These are phyloP conservation scores for Candida verbasci DNA, from an alignment of 805 yeast species.

Conservation along the genomic window DNA sequence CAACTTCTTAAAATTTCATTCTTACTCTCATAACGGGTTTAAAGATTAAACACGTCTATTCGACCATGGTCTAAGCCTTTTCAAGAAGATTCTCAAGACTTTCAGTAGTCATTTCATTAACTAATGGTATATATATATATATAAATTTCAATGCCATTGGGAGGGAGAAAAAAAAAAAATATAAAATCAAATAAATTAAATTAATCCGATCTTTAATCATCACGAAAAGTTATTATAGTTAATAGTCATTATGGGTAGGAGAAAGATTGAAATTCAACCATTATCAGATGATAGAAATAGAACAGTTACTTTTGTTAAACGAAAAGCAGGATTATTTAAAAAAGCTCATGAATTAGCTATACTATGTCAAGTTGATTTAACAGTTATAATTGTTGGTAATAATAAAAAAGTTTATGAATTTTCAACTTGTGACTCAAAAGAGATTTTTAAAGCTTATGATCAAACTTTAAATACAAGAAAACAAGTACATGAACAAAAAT, in stretches of 20 bases:
- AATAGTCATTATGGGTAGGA: conserved; percentile 99
- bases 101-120: too few relatives aligned
- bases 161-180: conserved; percentile 1
- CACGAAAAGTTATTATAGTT: too few relatives aligned
- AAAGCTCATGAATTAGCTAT: conserved; percentile 85
- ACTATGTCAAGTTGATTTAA: conserved; percentile 87
- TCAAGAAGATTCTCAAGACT: too few relatives aligned
- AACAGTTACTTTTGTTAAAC: conserved; percentile 82
- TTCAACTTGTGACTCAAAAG: conserved; percentile 60
- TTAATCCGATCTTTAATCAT: not conserved
- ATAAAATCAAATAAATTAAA: not conserved
- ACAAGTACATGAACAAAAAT: conserved; percentile 53
- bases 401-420: conserved; percentile 83
- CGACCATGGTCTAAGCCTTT: too few relatives aligned
- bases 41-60: too few relatives aligned
- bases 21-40: too few relatives aligned
- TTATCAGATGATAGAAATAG: conserved; percentile 84
- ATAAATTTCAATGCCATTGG: too few relatives aligned
- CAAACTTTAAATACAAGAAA: conserved; percentile 11
- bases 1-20: too few relatives aligned
- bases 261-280: conserved; percentile 92
- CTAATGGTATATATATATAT: too few relatives aligned
- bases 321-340: conserved; percentile 91
- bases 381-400: conserved; percentile 81
- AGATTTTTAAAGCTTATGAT: conserved; percentile 20